Base-by-base conservation (phyloP, 2,329 filamentous ascomycete species). In the Xylariaceae sp. region DNA sequence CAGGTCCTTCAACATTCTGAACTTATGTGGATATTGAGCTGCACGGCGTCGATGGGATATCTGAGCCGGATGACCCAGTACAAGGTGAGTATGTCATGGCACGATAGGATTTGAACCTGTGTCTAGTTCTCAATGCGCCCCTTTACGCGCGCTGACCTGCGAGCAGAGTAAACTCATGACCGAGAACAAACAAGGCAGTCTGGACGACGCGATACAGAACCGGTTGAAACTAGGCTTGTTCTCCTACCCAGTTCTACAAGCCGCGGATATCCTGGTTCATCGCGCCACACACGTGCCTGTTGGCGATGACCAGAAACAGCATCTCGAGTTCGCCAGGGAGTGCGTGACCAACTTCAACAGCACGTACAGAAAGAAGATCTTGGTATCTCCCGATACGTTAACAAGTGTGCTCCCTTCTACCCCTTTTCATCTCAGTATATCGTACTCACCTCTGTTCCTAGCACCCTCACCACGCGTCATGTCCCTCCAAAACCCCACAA, bases 21-120 rank as follows among this genome's bases (percentile, higher is more conserved):
- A 74, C 81, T 99, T 64, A 96, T 96, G 89, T 99, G 94, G 94
- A 92, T 97, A 70, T 77, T 99, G 62, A 93, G 90, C 71, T 97
- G 92, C 66, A 89, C 89, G 55, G 90, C 94, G 23, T 93, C 90
- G 4, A 92, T 94, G 74, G 94, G 94, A 45, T 96, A 96, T 75
- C 78, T 99, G n/a, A 88, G 88, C 8, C 82, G 94, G n/a, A 99
- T 99, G 94, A 97, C 94, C 34, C 94, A 97, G 74, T 99, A 94
- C 92, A 99, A 99, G 86, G 91, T 90, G 99, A 85, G 91, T 90
- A 60, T 53, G 69, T 63, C 23, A 18, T 9, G 18, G 18, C 51
- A 39, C 52, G 44, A 10, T 18, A 9, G 11, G 34, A 9, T 37
- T 51, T 17, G 5, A 30, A 30, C 23, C 47, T 30, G 35, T 13